Conservation (phyloP, 139 green algal genomes). For the Limnomonas spitsbergensis region DNA sequence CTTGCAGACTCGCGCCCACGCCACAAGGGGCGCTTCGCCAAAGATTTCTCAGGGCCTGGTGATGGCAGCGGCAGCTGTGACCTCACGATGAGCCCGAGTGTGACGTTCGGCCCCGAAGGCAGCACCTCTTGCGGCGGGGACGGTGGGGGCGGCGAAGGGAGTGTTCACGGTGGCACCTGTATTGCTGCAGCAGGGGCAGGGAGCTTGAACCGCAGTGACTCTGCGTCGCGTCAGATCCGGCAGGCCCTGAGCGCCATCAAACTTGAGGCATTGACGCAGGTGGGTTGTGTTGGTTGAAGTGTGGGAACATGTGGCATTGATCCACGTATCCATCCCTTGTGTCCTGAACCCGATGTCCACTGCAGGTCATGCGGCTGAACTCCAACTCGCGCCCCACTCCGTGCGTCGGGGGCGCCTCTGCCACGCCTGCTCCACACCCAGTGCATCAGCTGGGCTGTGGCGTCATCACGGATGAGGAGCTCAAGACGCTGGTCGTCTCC, state of each 20-base stretch:
- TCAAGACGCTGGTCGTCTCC: constrained; percentile 4
- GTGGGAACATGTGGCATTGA: too few species aligned
- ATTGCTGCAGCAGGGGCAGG: not conserved
- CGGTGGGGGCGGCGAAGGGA: not conserved
- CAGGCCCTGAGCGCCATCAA: not conserved
- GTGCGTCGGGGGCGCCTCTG: not conserved
- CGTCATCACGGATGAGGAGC: constrained; percentile 19
- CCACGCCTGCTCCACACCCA: not conserved
- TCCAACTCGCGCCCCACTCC: not conserved
- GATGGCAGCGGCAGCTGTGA: not conserved
- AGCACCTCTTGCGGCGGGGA: not conserved
- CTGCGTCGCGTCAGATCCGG: not conserved
- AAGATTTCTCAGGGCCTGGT: not conserved
- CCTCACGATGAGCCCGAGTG: not conserved
- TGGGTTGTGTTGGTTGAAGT: too few species aligned
- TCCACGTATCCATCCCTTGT: too few species aligned
- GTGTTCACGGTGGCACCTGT: not conserved
- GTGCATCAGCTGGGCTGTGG: not conserved
- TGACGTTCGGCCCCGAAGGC: not conserved
- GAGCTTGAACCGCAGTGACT: not conserved
- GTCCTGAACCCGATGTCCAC: too few species aligned
- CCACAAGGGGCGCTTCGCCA: constrained; percentile 44
- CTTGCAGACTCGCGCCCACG: constrained; percentile 39
- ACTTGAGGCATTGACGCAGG: not conserved
- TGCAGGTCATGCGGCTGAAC: not conserved